Conservation (phyloP, 257 asterid genomes). For the Euphrasia confusa region DNA sequence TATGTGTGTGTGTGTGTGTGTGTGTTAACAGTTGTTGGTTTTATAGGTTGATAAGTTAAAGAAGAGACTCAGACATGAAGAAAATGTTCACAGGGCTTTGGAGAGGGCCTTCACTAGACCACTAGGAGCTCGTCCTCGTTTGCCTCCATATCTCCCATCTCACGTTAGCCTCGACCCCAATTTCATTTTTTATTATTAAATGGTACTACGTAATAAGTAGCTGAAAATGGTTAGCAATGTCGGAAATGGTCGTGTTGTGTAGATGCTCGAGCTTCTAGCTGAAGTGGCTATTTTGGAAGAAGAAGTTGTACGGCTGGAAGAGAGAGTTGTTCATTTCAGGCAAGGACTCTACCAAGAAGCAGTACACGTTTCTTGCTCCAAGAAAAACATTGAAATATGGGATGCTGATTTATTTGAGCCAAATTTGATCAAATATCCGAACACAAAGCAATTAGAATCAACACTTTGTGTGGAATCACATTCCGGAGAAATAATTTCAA, state of each 20-base stretch:
- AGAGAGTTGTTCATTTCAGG: slow-evolving; percentile 71
- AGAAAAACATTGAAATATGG: slow-evolving; percentile 37
- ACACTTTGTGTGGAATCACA: too few relatives aligned
- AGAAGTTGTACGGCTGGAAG: slow-evolving; percentile 93
- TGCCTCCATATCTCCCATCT: slow-evolving; percentile 87
- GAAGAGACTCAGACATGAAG: slow-evolving; percentile 84
- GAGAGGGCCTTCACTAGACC: slow-evolving; percentile 93
- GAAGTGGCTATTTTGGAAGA: slow-evolving; percentile 98
- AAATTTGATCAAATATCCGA: background rate
- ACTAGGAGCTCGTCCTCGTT: slow-evolving; percentile 86
- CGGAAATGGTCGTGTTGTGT: slow-evolving; percentile 13
- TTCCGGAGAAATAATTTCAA: background rate
- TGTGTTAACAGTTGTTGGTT: background rate
- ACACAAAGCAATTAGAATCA: background rate
- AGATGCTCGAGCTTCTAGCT: slow-evolving; percentile 95
- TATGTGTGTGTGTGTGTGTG: background rate
- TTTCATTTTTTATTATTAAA: background rate
- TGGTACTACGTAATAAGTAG: background rate
- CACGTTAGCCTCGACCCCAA: slow-evolving; percentile 45
- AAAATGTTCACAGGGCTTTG: slow-evolving; percentile 88
- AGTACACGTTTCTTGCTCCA: slow-evolving; percentile 60
- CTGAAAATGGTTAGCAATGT: background rate
- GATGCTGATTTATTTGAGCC: background rate
- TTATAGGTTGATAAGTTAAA: slow-evolving; percentile 79
- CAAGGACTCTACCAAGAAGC: slow-evolving; percentile 95